Base-by-base conservation (phyloP, 768 basidiomycete genomes). In the Heimioporus sp. region DNA sequence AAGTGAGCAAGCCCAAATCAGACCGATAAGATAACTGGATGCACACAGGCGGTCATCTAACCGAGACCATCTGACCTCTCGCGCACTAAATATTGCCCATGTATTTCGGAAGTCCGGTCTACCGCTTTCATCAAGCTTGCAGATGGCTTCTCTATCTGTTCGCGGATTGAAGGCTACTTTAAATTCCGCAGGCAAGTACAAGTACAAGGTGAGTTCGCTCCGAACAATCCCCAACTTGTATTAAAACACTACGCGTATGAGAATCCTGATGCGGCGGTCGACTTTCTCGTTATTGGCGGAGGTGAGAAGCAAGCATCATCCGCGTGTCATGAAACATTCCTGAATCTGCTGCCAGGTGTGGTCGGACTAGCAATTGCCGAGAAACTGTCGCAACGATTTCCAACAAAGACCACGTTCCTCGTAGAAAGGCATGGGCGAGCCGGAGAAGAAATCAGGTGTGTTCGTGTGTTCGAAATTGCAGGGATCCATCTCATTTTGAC, bases 291-390 rank as follows among this genome's bases (percentile, higher is more conserved):
- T 15, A 76, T 98, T 20, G 96, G 96, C 11, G 96, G 87, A 73
- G 96, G 93, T 82, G 16, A 57, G 41, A 44, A 46, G 17, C 21
- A 24, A 10, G 21, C 17, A 19, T 5, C 38, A n/a, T 47, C 17
- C 3, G 12, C 36, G 21, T 48, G 19, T 38, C 24, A n/a, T 44
- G 28, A 39, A 34, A 20, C 36, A 34, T 44, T 30, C 13, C 21
- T 21, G 31, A 28, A 43, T 43, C 32, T 47, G 7, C 15, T 34
- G 19, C n/a, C 51, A 90, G 87, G 92, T 49, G 85, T 90, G 0
- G 79, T 95, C 15, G 96, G 96, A 0, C 77, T 99, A 34, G 90
- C 93, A 0, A 80, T 96, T 45, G 91, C 92, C 0, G 85, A 89
- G 52, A 78, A 81, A 6, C 73, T 99, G 10, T 80, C 80, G 8